Evolutionary conservation across 2,329 filamentous ascomycete species (phyloP), one percentile per base, ranked within the genome.

Genomic region (Thelonectria discophora): DNA sequence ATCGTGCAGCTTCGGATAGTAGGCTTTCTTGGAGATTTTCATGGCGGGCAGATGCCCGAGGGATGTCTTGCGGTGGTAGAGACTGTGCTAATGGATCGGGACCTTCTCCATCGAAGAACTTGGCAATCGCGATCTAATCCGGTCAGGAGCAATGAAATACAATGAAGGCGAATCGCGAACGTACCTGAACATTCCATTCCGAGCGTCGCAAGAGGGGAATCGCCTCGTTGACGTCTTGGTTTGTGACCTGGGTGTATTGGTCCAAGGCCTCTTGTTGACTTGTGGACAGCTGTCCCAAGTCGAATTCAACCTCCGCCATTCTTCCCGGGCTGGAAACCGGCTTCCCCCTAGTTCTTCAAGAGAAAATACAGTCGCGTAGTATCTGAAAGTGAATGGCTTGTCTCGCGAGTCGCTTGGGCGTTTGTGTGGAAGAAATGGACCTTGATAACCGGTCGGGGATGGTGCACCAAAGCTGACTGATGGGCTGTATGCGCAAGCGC

Each of bases 41-140:
- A 67, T 90, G 87, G 65, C 92, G 84, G 13, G 83, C 80, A 60
- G 87, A 79, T 65, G 86, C 82, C 48, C 87, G 86, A 17, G 90
- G 88, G 40, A 88, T 82, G n/a, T 83, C 78, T 62, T 89, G 83
- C 8, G 85, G 83, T 50, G 89, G 85, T 52, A 89, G 84, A 60
- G 91, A 91, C 79, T 95, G 92, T 60, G 91, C 90, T 17, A 94
- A 81, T 12, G 88, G 90, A 75, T 97, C 92, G 50, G 93, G 86
- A 3, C 90, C 90, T 79, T 98, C 95, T 69, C 95, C 95, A 73
- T 99, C 95, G 76, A 97, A 99, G 86, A 98, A 98, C 74, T 96
- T 96, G 67, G 95, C 88, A 66, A 99, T 94, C 60, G 95, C 94
- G 71, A 98, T 97, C 90, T 13, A 11, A 37, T 20, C 34, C 45